Conservation (phyloP, 352 stramenopile species). For the Globisporangium sylvaticum region DNA sequence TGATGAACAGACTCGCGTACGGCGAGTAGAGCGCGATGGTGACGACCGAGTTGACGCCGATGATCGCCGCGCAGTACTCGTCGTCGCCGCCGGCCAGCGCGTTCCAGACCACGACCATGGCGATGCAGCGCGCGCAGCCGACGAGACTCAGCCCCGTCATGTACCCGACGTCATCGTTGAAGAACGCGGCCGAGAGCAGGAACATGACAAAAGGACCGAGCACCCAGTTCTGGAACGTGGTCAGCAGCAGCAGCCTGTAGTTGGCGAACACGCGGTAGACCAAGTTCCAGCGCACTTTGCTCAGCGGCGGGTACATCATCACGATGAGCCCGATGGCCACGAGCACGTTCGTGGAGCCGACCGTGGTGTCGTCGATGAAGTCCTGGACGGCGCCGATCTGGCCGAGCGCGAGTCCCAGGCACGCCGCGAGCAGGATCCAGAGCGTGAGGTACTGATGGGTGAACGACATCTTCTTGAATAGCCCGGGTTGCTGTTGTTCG, state of each 20-base stretch:
- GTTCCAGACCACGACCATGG: constrained; percentile 85
- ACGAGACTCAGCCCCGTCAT: constrained; percentile 66
- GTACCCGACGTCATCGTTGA: constrained; percentile 42
- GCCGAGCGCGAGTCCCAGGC: constrained; percentile 34
- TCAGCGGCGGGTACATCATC: constrained; percentile 67
- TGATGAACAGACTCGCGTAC: constrained; percentile 49
- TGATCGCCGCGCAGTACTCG: constrained; percentile 64
- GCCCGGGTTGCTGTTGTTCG: no score
- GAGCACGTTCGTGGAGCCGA: constrained; percentile 48
- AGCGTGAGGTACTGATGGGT: constrained; percentile 57
- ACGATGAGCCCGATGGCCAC: constrained; percentile 44
- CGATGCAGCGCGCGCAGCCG: constrained; percentile 66
- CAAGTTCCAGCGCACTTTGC: constrained; percentile 50
- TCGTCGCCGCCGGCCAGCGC: constrained; percentile 52
- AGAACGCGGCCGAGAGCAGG: constrained; percentile 42
- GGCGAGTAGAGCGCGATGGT: constrained; percentile 62
- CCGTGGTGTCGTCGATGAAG: constrained; percentile 42
- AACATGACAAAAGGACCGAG: constrained; percentile 55
- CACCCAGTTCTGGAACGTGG: constrained; percentile 69
- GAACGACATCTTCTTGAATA: constrained; percentile 24
- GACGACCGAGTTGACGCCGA: constrained; percentile 68
- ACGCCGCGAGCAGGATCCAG: constrained; percentile 54
- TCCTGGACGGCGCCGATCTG: constrained; percentile 36
- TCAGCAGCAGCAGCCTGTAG: constrained; percentile 44
- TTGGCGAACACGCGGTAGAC: constrained; percentile 28